Base-by-base conservation (phyloP, 177 flowering plant genomes). In the Telopea speciosissima region DNA sequence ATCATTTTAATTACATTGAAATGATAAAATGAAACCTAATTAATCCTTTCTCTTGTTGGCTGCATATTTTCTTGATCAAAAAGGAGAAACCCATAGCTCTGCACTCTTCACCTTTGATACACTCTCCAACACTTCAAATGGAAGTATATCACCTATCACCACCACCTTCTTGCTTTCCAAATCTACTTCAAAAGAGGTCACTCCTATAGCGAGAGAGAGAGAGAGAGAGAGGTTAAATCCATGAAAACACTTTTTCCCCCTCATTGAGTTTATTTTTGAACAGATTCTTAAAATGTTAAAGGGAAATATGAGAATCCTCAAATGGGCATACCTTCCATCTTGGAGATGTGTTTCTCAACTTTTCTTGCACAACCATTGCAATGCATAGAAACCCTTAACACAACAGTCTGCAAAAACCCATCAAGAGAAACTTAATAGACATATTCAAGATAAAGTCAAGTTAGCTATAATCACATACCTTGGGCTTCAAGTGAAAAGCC, bases 351-450 rank as follows among this genome's bases (percentile, higher is more conserved):
- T 80, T 89, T 91, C 80, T 86, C 83, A 40, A 91, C 91, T 74
- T 83, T 86, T 70, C 79, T 86, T 74, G 94, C 97, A 77, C 97
- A 91, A 62, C 94, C 97, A 75, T 84, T 68, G 78, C 97, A 91
- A 72, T 91, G 91, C 91, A 91, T 89, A 58, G 94, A 89, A 58
- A 89, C 97, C 82, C 83, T 89, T 67, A 91, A 74, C 76, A 81
- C 90, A 79, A 89, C 95, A 75, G 83, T 83, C 94, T 91, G 70
- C 76, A 82, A 14, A 3, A 31, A 62, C 26, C 22, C 60, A 67
- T 62, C 66, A 74, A 12, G 36, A 70, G 19, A 61, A 22, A 64
- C 66, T 31, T 5, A 58, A 2, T 5, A 58, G 23, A 58, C 61
- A 58, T n/a, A n/a, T 58, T 58, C 5, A 21, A 58, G 3, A 17